These are phyloP conservation scores for Zea luxurians DNA, from an alignment of 176 grass and related monocot genomes.

Conservation along the genomic window DNA sequence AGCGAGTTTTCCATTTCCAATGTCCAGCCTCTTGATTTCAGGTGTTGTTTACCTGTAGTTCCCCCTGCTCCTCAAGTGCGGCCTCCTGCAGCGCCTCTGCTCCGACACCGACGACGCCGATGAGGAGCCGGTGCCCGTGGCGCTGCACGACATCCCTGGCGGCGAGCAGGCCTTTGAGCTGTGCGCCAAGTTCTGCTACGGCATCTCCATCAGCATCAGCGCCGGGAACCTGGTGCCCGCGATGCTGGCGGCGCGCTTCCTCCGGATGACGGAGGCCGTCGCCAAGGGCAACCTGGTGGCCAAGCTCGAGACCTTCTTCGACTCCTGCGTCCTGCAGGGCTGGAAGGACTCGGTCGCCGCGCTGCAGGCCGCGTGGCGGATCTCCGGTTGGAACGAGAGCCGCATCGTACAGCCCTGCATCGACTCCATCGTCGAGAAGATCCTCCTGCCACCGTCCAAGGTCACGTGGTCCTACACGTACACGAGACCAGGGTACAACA, in stretches of 20 bases:
- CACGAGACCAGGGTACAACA: conserved; percentile 68
- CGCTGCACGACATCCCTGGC: conserved; percentile 78
- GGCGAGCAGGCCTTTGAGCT: conserved; percentile 83
- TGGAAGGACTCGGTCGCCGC: conserved; percentile 75
- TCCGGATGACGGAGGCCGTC: conserved; percentile 81
- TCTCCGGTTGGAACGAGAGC: conserved; percentile 83
- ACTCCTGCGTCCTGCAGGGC: conserved; percentile 71
- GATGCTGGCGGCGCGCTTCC: conserved; percentile 66
- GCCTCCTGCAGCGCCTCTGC: conserved; percentile 76
- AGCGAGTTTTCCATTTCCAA: conserved; percentile 33
- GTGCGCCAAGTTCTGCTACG: conserved; percentile 96
- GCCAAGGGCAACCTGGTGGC: conserved; percentile 71
- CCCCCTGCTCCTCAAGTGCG: conserved; percentile 94
- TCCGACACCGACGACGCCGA: conserved; percentile 50
- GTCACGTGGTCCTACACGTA: conserved; percentile 89
- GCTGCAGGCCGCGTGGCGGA: conserved; percentile 59
- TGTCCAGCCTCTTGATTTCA: conserved; percentile 84
- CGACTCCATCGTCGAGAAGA: conserved; percentile 83
- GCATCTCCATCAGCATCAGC: conserved; percentile 80
- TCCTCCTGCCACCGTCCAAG: conserved; percentile 63
- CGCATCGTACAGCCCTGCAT: conserved; percentile 80
- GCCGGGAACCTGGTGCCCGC: conserved; percentile 68
- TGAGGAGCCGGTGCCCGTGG: conserved; percentile 52
- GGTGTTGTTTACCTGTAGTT: conserved; percentile 95
- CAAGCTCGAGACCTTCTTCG: conserved; percentile 84